Conservation (phyloP, 306 rosid species). For the Pueraria montana region DNA sequence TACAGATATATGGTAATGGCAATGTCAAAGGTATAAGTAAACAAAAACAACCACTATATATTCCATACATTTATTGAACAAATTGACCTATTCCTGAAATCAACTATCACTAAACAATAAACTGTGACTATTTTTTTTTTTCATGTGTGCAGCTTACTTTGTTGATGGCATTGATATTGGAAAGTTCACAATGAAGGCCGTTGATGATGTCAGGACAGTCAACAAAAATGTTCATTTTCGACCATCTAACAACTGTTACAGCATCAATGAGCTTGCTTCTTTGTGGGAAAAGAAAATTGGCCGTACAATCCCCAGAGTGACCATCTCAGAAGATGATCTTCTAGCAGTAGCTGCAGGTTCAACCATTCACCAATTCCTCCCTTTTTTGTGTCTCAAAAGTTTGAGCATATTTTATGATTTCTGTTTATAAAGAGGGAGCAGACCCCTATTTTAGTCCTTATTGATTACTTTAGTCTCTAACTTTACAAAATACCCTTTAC, state of each 20-base stretch:
- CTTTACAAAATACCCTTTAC: neutral
- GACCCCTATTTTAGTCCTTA: too few species aligned
- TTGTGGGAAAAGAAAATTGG: constrained; percentile 77
- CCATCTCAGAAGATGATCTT: constrained; percentile 67
- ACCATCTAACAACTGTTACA: constrained; percentile 62
- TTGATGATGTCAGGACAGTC: constrained; percentile 59
- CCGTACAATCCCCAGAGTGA: constrained; percentile 63
- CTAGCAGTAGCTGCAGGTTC: constrained; percentile 71
- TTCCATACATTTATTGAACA: neutral
- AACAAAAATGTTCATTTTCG: constrained; percentile 76
- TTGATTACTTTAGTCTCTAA: neutral
- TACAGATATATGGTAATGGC: constrained; percentile 82
- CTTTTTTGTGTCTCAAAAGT: neutral
- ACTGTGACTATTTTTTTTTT: neutral
- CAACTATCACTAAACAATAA: neutral
- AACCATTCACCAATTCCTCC: neutral
- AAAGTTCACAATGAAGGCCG: constrained; percentile 64
- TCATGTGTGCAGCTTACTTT: constrained; percentile 65
- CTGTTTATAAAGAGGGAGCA: too few species aligned
- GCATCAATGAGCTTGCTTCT: constrained; percentile 72
- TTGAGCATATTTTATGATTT: too few species aligned
- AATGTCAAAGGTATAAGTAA: constrained; percentile 61
- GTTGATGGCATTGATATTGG: constrained; percentile 77
- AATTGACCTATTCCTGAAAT: neutral
- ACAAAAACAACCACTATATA: neutral